Conservation (phyloP, 306 rosid genomes). For the Leucaena leucocephala region DNA sequence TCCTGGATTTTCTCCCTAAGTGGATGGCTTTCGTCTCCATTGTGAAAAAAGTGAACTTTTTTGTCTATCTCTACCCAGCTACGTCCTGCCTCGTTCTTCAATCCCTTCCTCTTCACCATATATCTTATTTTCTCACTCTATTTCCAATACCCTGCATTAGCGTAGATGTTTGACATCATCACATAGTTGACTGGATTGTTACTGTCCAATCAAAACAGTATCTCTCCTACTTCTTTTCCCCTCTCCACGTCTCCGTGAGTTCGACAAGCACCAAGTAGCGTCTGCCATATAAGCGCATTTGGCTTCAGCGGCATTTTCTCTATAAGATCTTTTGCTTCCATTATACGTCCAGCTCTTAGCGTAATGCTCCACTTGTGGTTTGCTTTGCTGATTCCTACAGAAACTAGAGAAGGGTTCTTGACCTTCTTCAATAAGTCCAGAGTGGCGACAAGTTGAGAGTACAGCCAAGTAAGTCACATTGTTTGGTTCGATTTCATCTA, state of each 20-base stretch:
- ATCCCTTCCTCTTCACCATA: conserved; percentile 50
- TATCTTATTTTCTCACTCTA: conserved; percentile 60
- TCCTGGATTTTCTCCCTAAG: conserved; percentile 50
- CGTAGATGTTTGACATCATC: conserved; percentile 64
- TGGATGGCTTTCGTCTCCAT: conserved; percentile 55
- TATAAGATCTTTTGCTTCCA: conserved; percentile 60
- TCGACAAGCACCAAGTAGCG: conserved; percentile 64
- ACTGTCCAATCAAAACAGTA: conserved; percentile 51
- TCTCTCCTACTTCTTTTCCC: conserved; percentile 60
- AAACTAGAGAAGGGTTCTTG: conserved; percentile 54
- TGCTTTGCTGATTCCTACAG: conserved; percentile 26
- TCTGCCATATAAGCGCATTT: conserved; percentile 63
- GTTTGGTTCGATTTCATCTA: conserved; percentile 52
- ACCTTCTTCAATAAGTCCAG: conserved; percentile 62
- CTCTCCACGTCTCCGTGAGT: conserved; percentile 59
- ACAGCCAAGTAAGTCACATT: conserved; percentile 60
- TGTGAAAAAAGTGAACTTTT: conserved; percentile 63
- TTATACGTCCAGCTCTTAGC: conserved; percentile 57
- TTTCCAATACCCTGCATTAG: conserved; percentile 67
- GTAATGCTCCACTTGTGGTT: conserved; percentile 64
- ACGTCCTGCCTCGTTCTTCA: conserved; percentile 66
- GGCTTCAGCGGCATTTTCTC: conserved; percentile 60
- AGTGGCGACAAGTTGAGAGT: conserved; percentile 75
- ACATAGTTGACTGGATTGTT: conserved; percentile 61
- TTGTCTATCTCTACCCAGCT: conserved; percentile 74